Conservation (phyloP, 306 rosid genomes). For the Gleditsia sinensis region DNA sequence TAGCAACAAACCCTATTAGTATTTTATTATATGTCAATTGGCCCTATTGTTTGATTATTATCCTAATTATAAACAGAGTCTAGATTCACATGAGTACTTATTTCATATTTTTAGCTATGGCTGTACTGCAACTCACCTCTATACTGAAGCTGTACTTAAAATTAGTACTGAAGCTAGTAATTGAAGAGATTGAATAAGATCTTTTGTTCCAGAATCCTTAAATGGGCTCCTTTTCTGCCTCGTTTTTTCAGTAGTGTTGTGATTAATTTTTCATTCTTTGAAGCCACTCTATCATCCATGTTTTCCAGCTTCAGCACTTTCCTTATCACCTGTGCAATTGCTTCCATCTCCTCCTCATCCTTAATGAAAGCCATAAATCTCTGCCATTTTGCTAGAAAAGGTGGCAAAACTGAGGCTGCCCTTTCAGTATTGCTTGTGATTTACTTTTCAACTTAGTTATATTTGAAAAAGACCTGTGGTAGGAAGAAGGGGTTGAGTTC, state of each 20-base stretch:
- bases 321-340: not conserved
- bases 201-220: not conserved
- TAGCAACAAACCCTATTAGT: too few relatives aligned
- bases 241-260: not conserved
- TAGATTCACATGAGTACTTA: not conserved
- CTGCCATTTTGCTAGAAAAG: slow-evolving; percentile 43
- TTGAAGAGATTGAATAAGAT: not conserved
- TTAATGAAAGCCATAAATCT: slow-evolving; percentile 41
- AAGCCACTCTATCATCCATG: slow-evolving; percentile 46
- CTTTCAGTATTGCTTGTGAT: too few relatives aligned
- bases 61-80: not conserved
- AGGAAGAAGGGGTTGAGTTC: too few relatives aligned
- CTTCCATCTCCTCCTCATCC: not conserved
- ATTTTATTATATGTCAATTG: not conserved
- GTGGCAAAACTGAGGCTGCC: slow-evolving; percentile 50
- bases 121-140: not conserved
- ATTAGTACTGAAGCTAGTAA: slow-evolving; percentile 10
- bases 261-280: slow-evolving; percentile 21
- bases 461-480: too few relatives aligned
- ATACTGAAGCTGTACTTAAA: not conserved
- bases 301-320: not conserved
- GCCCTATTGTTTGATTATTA: not conserved
- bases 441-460: too few relatives aligned
- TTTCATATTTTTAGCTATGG: not conserved
- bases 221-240: not conserved